phyloP scores from a whole-genome alignment of 23 red algal genomes.

The Gracilaria gracilis region DNA sequence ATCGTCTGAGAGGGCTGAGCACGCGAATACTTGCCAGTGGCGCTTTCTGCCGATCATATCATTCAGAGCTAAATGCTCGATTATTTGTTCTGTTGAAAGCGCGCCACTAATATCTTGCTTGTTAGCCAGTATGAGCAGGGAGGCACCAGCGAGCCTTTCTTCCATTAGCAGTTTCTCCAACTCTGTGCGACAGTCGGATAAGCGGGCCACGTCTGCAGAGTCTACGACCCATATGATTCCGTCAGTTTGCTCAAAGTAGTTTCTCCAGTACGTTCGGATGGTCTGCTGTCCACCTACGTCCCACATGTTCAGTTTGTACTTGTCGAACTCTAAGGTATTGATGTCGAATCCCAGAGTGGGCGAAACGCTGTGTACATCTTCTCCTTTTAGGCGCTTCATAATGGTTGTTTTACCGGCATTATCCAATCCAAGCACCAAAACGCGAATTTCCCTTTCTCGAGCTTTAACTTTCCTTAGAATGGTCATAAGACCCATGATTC shows the following conservation, averaged over 20 bases:
- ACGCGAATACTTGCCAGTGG: slow-evolving; percentile 79
- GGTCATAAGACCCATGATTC: slow-evolving; percentile 86
- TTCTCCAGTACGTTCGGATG: slow-evolving; percentile 95
- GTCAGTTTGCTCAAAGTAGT: slow-evolving; percentile 99
- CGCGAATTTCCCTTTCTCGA: slow-evolving; percentile 75
- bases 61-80: slow-evolving; percentile 58
- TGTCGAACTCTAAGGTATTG: slow-evolving; percentile 70
- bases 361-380: slow-evolving; percentile 75
- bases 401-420: slow-evolving; percentile 96
- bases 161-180: slow-evolving; percentile 80
- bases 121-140: slow-evolving; percentile 86
- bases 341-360: slow-evolving; percentile 97
- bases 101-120: slow-evolving; percentile 92
- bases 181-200: slow-evolving; percentile 65
- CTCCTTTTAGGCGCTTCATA: slow-evolving; percentile 77
- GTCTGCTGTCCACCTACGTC: slow-evolving; percentile 97
- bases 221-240: slow-evolving; percentile 97
- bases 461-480: slow-evolving; percentile 86
- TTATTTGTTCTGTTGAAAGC: slow-evolving; percentile 59
- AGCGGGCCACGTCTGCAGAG: slow-evolving; percentile 73
- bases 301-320: slow-evolving; percentile 92
- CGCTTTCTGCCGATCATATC: slow-evolving; percentile 75
- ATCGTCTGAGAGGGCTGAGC: slow-evolving; percentile 49
- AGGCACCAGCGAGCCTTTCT: slow-evolving; percentile 86
- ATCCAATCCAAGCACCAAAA: slow-evolving; percentile 92